Base-by-base conservation (phyloP, 495 filamentous ascomycete genomes). In the Penicillium roqueforti region DNA sequence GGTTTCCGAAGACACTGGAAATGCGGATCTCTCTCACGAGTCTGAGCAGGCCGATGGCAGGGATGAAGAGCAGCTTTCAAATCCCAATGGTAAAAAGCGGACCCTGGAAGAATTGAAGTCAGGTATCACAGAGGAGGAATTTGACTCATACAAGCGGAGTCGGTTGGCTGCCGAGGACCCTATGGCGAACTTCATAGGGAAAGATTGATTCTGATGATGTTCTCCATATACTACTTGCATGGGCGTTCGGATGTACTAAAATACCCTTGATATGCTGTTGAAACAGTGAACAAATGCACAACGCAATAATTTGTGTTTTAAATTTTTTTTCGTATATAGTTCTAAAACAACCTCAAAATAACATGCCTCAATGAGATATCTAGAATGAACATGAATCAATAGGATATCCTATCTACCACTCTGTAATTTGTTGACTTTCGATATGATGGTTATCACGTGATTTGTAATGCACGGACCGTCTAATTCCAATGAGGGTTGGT, bases 101-200 rank as follows among this genome's bases (percentile, higher is more conserved):
- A 87, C 86, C 3, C 59, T 88, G 42, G 79, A 84, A 47, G 88
- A 95, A 58, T 82, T 92, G 73, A 81, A 84, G 54, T 60, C 70
- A 4, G 88, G 87, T 3, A 77, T 92, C 31, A 83, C 82, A 2
- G 89, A 95, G 62, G 87, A 87, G 25, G 90, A 95, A 51, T 76
- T 95, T 67, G 91, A 96, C 49, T 82, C 81, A 23, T 95, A 92
- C 68, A 84, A 88, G 58, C 76, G 81, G 56, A 89, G 88, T 58
- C 76, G 83, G 56, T 74, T 82, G 42, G 77, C 79, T 19, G 81
- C 83, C 3, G 80, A 88, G 48, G 91, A 96, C 74, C 91, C 91
- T 2, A 96, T 95, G 91, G 87, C 89, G 8, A 80, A 80, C 4
- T 84, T 89, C 54, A 68, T 91, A 16, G 80, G 82, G 10, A 83